These are phyloP conservation scores for Galeopsis tetrahit DNA, from an alignment of 257 asterid genomes.

Conservation along the genomic window DNA sequence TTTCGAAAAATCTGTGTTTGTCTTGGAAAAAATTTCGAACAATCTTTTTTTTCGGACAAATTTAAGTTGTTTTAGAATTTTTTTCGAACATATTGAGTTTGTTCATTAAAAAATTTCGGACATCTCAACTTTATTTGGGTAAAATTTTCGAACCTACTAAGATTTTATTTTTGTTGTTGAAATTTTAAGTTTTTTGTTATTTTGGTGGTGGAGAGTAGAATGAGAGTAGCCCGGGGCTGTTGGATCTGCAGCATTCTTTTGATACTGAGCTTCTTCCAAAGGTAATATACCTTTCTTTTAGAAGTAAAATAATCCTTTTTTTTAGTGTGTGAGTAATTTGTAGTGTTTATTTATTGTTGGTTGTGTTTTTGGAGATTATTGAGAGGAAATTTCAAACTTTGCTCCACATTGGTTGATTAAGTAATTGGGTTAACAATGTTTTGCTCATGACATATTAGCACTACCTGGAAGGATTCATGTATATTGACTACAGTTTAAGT, in stretches of 20 bases:
- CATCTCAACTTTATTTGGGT: too few relatives aligned
- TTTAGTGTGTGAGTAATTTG: neutral
- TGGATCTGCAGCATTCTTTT: conserved; percentile 95
- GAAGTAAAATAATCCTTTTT: neutral
- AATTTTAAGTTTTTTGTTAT: too few relatives aligned
- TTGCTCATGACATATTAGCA: neutral
- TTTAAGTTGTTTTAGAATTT: too few relatives aligned
- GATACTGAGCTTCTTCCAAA: conserved; percentile 90
- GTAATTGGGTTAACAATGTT: neutral
- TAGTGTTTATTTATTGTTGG: neutral
- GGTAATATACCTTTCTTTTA: conserved; percentile 43
- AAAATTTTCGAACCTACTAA: too few relatives aligned
- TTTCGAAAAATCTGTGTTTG: too few relatives aligned
- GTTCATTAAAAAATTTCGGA: too few relatives aligned
- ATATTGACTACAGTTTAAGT: neutral
- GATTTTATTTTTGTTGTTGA: too few relatives aligned
- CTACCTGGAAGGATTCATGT: neutral
- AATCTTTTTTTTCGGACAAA: too few relatives aligned
- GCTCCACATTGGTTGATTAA: neutral
- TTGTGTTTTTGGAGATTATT: conserved; percentile 3
- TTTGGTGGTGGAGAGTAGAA: conserved; percentile 69
- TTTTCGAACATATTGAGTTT: too few relatives aligned
- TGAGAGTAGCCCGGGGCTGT: conserved; percentile 88
- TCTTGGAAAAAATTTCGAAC: too few relatives aligned
- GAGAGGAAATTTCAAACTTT: conserved; percentile 12